Conservation (phyloP, 257 asterid genomes). For the Solanum chmielewskii region DNA sequence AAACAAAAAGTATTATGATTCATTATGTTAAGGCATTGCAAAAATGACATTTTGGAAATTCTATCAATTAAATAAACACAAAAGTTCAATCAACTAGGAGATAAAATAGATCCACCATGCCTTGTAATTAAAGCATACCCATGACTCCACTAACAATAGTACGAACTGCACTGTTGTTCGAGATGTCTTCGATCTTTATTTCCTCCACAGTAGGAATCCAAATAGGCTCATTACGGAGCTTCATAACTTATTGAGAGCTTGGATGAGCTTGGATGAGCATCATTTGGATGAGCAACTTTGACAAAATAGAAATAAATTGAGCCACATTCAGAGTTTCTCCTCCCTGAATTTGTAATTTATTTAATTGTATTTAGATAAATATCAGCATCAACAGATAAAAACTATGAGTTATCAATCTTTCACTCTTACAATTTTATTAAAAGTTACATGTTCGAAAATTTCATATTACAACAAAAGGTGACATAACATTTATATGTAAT, state of each 20-base stretch:
- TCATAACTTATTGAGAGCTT: slow-evolving; percentile 31
- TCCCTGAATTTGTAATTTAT: too few species aligned
- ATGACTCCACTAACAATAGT: slow-evolving; percentile 80
- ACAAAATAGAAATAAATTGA: neutral
- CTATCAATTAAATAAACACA: neutral
- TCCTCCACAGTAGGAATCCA: slow-evolving; percentile 72
- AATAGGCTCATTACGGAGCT: slow-evolving; percentile 46
- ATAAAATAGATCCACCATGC: neutral
- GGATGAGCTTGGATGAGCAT: slow-evolving; percentile 28
- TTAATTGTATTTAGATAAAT: too few species aligned
- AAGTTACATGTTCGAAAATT: too few species aligned
- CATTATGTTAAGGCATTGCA: neutral
- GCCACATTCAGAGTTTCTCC: neutral
- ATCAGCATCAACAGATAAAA: too few species aligned
- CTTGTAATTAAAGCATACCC: slow-evolving; percentile 40
- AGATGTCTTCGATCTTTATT: slow-evolving; percentile 77
- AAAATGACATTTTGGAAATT: neutral
- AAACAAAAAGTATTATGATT: neutral
- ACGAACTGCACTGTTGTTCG: slow-evolving; percentile 85
- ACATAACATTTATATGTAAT: too few species aligned
- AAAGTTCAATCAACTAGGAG: neutral
- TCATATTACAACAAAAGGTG: too few species aligned
- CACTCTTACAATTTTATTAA: too few species aligned
- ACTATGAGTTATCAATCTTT: too few species aligned
- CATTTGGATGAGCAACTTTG: slow-evolving; percentile 8